Percentiles rank a stretch among this genome's conserved stretches.
Conservation (phyloP, 75 land plant genomes). For the Azolla pinnata region DNA sequence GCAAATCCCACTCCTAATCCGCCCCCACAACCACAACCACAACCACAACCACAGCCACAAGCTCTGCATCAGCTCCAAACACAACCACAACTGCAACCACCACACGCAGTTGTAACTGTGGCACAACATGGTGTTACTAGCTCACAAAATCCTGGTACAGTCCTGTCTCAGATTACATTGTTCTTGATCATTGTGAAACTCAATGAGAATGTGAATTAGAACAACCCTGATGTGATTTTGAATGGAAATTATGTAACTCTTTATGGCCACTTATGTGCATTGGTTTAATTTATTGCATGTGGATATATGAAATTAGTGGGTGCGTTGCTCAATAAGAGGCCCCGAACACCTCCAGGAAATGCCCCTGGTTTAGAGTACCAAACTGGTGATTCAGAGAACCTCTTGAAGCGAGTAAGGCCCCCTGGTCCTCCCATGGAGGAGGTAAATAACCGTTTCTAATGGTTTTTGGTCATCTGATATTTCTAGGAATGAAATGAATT, state of each 20-base stretch:
- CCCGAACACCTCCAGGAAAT: slow-evolving; percentile 51
- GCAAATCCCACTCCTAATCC: slow-evolving; percentile 45
- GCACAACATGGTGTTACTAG: neutral
- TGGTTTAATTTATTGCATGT: neutral
- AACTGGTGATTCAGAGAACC: slow-evolving; percentile 59
- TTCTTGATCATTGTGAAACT: no score
- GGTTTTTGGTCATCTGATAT: neutral
- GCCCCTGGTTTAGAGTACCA: slow-evolving; percentile 51
- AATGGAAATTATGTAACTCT: no score
- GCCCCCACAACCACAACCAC: slow-evolving; percentile 49
- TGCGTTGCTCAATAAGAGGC: slow-evolving; percentile 56
- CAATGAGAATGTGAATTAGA: no score
- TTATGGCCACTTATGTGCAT: neutral
- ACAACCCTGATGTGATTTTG: no score
- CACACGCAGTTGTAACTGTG: slow-evolving; percentile 27
- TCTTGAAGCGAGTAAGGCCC: slow-evolving; percentile 45
- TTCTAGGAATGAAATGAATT: neutral
- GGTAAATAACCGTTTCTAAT: neutral
- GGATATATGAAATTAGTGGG: slow-evolving; percentile 13
- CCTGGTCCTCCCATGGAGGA: slow-evolving; percentile 33
- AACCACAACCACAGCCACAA: slow-evolving; percentile 43
- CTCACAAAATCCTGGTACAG: no score
- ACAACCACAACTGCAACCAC: slow-evolving; percentile 46
- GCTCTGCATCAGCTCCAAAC: slow-evolving; percentile 50
- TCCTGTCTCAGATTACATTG: no score